Evolutionary conservation across 257 asterid genomes (phyloP), one percentile per base, ranked within the genome.

Genomic region (Nyctanthes arbortristis): DNA sequence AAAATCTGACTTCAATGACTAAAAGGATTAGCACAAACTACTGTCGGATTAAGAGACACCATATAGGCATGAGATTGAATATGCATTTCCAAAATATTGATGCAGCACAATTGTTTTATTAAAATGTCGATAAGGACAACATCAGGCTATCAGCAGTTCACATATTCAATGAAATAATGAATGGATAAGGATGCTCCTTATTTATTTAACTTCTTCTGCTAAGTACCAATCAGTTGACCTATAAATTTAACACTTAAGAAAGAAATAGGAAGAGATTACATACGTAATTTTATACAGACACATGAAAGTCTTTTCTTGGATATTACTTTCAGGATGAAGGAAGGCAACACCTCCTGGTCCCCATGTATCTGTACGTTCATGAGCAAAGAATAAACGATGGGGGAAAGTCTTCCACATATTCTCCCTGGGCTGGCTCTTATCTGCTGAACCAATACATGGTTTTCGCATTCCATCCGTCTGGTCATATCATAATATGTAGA

Each of bases 311-410:
- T 86, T 87, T 70, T 91, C 97, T 63, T 79, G 72, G 66, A 25
- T 59, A 75, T 77, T 80, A 75, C 88, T 81, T 70, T 73, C 78
- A 32, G 99, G 99, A 62, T 89, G 81, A 73, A 93, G 91, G 75
- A 93, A 93, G 73, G 99, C 97, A 80, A 89, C 96, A 65, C 99
- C 97, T 62, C 99, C 99, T 1, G 89, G 87, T 68, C 99, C 99
- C 99, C 99, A 93, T 8, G 96, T 87, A 34, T 72, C 74, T 1
- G 95, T 84, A 63, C 57, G 33, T 4, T 89, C 99, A 58, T 84
- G 90, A 77, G 77, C 99, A 68, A 91, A 93, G 85, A 89, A 91
- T 65, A 93, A 70, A 24, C 96, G 96, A 73, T 87, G 93, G 63
- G 95, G 96, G 70, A 86, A 80, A 43, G 79, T 78, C 78, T 81